Evolutionary conservation across 2,329 filamentous ascomycete species (phyloP).

Genomic region (Triangularia setosa): DNA sequence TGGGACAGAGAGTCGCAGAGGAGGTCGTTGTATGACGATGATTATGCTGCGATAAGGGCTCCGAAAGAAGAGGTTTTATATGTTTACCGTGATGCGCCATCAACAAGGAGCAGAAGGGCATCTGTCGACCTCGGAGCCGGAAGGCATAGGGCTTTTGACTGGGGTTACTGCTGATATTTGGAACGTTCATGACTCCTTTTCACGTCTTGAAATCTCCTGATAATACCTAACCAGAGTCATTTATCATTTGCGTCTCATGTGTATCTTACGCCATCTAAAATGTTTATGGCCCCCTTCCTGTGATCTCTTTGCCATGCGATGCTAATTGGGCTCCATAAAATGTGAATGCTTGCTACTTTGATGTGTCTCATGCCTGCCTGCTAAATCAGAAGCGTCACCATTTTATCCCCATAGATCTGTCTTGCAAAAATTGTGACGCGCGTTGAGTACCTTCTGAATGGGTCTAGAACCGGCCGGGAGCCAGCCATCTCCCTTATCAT

Average conservation of each 20-base stretch:
- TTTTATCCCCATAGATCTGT: not conserved
- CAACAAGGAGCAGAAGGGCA: constrained; percentile 2
- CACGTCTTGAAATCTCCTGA: not conserved
- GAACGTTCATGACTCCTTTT: not conserved
- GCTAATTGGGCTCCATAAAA: not conserved
- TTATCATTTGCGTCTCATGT: not conserved
- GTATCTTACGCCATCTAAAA: not conserved
- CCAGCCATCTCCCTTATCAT: not conserved
- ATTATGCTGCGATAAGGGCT: not conserved
- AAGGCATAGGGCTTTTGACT: constrained; percentile 7
- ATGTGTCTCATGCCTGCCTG: not conserved
- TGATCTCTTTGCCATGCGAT: not conserved
- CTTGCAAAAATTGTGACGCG: not conserved
- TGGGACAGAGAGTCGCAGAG: not conserved
- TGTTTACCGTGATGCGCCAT: constrained; percentile 8
- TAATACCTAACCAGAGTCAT: not conserved
- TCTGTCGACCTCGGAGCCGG: constrained; percentile 11
- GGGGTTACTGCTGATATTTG: not conserved
- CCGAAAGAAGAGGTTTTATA: constrained; percentile 9
- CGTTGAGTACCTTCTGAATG: not conserved
- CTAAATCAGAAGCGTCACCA: not conserved
- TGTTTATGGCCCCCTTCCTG: not conserved
- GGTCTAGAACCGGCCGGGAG: not conserved
- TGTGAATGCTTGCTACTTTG: not conserved
- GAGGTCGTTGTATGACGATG: constrained; percentile 1